A percentile compares a stretch with the other conserved stretches of the same genome.
Evolutionary conservation across 305 asterid species (phyloP).

Genomic region (Rubia tinctorum): DNA sequence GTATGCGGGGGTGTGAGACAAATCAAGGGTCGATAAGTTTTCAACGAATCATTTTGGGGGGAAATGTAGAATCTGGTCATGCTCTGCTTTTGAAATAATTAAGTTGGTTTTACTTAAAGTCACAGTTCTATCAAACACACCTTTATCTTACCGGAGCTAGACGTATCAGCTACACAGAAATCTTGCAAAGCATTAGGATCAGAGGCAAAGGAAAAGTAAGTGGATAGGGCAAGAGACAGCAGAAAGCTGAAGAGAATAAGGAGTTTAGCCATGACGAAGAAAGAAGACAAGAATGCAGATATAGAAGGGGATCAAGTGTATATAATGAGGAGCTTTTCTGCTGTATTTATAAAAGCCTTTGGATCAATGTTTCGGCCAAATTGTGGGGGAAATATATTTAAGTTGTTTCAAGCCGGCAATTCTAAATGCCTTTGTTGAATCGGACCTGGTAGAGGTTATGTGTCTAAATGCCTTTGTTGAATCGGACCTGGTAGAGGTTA

Average conservation of each 20-base stretch:
- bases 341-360: neutral
- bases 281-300: neutral
- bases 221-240: neutral
- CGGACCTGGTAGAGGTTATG: neutral
- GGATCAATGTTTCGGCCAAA: neutral
- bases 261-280: neutral
- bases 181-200: slow-evolving; percentile 7
- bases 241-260: slow-evolving; percentile 5
- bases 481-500: neutral
- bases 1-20: no score
- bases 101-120: no score
- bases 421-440: neutral
- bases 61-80: no score
- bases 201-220: neutral
- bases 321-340: neutral
- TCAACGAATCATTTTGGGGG: no score
- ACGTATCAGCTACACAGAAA: slow-evolving; percentile 1
- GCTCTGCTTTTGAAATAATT: no score
- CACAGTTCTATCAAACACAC: neutral
- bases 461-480: neutral
- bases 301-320: no score
- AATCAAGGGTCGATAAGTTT: no score
- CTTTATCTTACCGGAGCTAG: neutral
- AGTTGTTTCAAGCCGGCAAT: slow-evolving; percentile 1
- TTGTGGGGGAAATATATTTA: neutral